Evolutionary conservation across 2,329 filamentous ascomycete species (phyloP).

Genomic region (Aspergillus hortae): DNA sequence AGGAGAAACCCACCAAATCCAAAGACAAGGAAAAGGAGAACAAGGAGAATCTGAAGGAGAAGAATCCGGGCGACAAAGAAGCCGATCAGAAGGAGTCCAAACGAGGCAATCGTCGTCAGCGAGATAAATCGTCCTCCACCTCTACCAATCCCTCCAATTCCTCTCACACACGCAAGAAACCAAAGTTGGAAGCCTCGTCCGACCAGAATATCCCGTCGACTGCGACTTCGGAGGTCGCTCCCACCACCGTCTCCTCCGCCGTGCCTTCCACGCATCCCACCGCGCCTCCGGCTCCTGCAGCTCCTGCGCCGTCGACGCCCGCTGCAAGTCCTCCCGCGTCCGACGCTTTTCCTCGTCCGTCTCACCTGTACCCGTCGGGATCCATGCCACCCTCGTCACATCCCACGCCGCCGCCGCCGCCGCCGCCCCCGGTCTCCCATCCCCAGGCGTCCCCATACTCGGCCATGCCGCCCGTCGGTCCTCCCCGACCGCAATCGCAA

Average conservation of each 20-base stretch:
- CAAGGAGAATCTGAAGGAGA: constrained; percentile 19
- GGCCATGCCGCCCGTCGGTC: constrained; percentile 23
- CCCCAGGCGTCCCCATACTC: constrained; percentile 21
- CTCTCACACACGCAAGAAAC: constrained; percentile 45
- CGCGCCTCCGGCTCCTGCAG: constrained; percentile 14
- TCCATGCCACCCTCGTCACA: constrained; percentile 29
- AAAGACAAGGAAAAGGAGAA: constrained; percentile 21
- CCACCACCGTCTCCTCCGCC: constrained; percentile 2
- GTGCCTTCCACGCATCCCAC: constrained; percentile 9
- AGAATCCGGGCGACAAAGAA: constrained; percentile 25
- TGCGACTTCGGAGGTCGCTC: constrained; percentile 3
- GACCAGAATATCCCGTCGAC: constrained; percentile 5
- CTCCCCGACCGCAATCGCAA: constrained; percentile 40
- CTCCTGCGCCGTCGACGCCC: constrained; percentile 14
- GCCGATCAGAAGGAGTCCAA: constrained; percentile 19
- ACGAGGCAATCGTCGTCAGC: constrained; percentile 29
- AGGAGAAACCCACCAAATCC: constrained; percentile 14
- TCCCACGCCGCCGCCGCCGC: constrained; percentile 14
- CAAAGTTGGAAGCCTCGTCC: constrained; percentile 36
- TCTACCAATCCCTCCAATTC: constrained; percentile 11
- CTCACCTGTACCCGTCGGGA: constrained; percentile 12
- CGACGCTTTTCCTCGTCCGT: constrained; percentile 11
- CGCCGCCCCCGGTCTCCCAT: constrained; percentile 18
- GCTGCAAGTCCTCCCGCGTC: constrained; percentile 7
- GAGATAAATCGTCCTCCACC: constrained; percentile 33